Evolutionary conservation across 2,329 filamentous ascomycete genomes (phyloP).

Genomic region (Coniochaeta sp.): DNA sequence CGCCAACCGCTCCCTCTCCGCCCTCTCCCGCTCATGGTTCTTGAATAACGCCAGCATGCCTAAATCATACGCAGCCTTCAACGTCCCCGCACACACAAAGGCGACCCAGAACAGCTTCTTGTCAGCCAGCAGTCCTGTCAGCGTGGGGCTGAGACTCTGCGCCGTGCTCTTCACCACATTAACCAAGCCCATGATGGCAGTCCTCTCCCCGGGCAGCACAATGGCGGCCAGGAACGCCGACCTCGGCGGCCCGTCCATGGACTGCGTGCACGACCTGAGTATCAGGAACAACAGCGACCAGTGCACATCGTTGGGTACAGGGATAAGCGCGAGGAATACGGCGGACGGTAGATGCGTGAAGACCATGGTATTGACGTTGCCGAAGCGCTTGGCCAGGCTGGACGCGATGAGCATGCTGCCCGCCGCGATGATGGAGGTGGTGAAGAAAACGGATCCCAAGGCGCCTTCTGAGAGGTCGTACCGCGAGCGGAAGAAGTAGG

Average conservation of each 20-base stretch:
- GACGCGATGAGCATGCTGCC: slow-evolving; percentile 44
- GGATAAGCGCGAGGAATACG: slow-evolving; percentile 54
- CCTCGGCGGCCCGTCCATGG: slow-evolving; percentile 65
- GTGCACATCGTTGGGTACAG: slow-evolving; percentile 4
- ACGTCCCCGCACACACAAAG: slow-evolving; percentile 52
- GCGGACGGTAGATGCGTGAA: slow-evolving; percentile 66
- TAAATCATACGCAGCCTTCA: slow-evolving; percentile 57
- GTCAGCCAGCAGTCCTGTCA: slow-evolving; percentile 57
- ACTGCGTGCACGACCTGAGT: slow-evolving; percentile 52
- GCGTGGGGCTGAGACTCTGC: slow-evolving; percentile 52
- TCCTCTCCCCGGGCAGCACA: slow-evolving; percentile 57
- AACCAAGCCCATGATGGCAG: slow-evolving; percentile 62
- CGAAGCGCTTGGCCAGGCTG: slow-evolving; percentile 45
- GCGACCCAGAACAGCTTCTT: slow-evolving; percentile 50
- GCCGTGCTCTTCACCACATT: slow-evolving; percentile 62
- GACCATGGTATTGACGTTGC: slow-evolving; percentile 68
- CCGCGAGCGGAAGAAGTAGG: slow-evolving; percentile 44
- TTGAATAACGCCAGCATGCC: slow-evolving; percentile 1
- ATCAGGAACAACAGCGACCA: slow-evolving; percentile 46
- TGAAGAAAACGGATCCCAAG: slow-evolving; percentile 48
- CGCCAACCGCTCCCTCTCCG: neutral
- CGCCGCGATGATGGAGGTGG: slow-evolving; percentile 42
- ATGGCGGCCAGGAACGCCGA: slow-evolving; percentile 62
- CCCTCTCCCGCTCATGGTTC: slow-evolving; percentile 1
- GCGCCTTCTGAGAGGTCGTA: slow-evolving; percentile 39